Evolutionary conservation across 2,329 filamentous ascomycete species (phyloP), one percentile per base, ranked within the genome.

Genomic region (Fusarium tricinctum): DNA sequence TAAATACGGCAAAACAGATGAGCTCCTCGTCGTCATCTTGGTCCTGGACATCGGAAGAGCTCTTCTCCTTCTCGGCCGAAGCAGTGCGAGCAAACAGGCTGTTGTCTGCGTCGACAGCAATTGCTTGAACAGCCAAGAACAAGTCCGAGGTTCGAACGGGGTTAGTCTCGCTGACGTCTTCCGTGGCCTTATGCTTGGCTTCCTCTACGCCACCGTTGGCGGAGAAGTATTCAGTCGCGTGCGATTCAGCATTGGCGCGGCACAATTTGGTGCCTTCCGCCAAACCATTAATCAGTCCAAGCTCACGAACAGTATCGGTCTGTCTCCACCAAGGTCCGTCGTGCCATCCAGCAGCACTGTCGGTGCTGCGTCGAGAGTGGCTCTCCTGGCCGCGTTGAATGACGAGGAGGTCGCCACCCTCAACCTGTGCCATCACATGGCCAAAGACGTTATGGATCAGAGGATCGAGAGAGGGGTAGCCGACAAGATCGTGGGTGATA

Each of bases 351-450:
- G 86, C 85, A 28, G 83, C 82, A 19, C 82, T 83, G 51, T 89
- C 87, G 26, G 82, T 60, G 84, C 89, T 88, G 42, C 86, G 86
- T 43, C 90, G 88, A 45, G 89, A 89, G 46, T 90, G 88, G 48
- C 90, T 92, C 80, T 98, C 96, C 64, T 93, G 92, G 20, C 96
- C 96, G 38, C 94, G 92, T 81, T 99, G 96, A 63, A 98, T 89
- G 56, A 99, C 96, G 54, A 98, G 86, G 19, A 99, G 85, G 75
- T 98, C 96, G 56, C 96, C 96, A 69, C 96, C 96, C 81, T 99
- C 96, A 45, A 99, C 96, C 81, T 99, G 96, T n/a, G 94, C 88
- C 96, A 99, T 99, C 75, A 99, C 94, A 53, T 94, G 91, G 56
- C 92, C 92, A 82, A 99, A 99, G 68, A 96, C 94, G 59, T 88